Evolutionary conservation across 2,329 filamentous ascomycete species (phyloP).

Genomic region (Coniochaeta hoffmannii): DNA sequence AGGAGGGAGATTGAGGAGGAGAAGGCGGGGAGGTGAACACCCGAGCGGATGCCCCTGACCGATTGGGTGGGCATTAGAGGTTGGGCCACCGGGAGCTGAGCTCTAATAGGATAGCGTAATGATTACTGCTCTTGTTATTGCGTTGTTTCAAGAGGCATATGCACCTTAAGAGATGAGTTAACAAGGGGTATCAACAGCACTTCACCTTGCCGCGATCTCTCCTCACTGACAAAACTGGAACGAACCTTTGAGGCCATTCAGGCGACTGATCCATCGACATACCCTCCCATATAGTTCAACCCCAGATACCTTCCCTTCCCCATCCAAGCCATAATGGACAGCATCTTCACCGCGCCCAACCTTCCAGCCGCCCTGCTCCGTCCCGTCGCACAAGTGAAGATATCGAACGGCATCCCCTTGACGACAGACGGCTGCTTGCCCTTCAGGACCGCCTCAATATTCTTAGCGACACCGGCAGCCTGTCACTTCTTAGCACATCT

Average conservation of each 20-base stretch:
- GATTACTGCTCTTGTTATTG: background rate
- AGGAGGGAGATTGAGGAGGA: constrained; percentile 80
- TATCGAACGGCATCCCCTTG: constrained; percentile 40
- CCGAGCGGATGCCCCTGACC: background rate
- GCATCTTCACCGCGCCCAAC: constrained; percentile 36
- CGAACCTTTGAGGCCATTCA: background rate
- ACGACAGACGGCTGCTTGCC: constrained; percentile 35
- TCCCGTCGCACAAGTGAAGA: constrained; percentile 40
- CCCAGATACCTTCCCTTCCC: constrained; percentile 46
- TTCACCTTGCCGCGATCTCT: background rate
- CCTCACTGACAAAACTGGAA: background rate
- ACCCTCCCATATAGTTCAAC: constrained; percentile 33
- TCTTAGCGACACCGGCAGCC: constrained; percentile 45
- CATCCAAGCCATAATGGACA: constrained; percentile 42
- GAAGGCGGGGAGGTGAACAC: constrained; percentile 48
- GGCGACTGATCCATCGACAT: constrained; percentile 40
- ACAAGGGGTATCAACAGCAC: background rate
- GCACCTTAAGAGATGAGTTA: background rate
- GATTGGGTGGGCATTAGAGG: background rate
- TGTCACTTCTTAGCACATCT: background rate
- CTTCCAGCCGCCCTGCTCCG: constrained; percentile 43
- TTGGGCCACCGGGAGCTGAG: background rate
- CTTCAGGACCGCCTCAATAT: constrained; percentile 39
- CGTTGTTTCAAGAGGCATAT: background rate
- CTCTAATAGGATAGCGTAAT: background rate